Evolutionary conservation across 2,329 filamentous ascomycete genomes (phyloP), one percentile per base, ranked within the genome.

Genomic region (Zasmidium citrigriseum): DNA sequence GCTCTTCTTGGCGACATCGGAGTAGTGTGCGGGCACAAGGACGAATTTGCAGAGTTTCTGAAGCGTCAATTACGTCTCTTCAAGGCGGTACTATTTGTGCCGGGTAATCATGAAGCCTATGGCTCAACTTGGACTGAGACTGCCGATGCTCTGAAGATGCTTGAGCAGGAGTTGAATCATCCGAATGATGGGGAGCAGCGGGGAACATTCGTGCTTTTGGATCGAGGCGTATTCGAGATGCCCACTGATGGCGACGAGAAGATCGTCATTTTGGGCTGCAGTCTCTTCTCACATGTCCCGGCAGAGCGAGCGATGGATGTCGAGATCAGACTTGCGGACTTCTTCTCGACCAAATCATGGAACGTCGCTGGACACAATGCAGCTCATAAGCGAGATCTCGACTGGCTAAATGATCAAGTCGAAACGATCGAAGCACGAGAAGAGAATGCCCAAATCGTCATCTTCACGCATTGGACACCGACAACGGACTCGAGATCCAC

Each of bases 1-100:
- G 83, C 82, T 0, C 75, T 87, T 0, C 75, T 86, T 0, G 84
- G 84, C 21, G 83, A 86, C 62, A 82, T 86, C 52, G 83, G 83
- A 47, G 14, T 14, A 29, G 7, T 29, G 27, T 29, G 7, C 27
- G 7, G 27, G n/a, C 77, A 78, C 56, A 74, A 80, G 58, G 74
- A 80, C 45, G 65, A 75, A 14, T 11, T 22, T 27, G 76, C 78
- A 0, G 54, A 29, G 1, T 86, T 86, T 63, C 68, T 86, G 10
- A 72, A 67, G 12, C 64, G 62, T 2, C 83, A 85, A 62, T 76
- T 86, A 2, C 27, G 41, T 1, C 70, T 77, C 5, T 86, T 85
- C 63, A 67, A 72, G 4, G 67, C 73, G 1, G 79, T 86, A 1
- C 76, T 86, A 44, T 75, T 84, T 25, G 73, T 86, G 0, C 68